Evolutionary conservation across 2,329 filamentous ascomycete genomes (phyloP).

Genomic region (Monosporascus cannonballus): DNA sequence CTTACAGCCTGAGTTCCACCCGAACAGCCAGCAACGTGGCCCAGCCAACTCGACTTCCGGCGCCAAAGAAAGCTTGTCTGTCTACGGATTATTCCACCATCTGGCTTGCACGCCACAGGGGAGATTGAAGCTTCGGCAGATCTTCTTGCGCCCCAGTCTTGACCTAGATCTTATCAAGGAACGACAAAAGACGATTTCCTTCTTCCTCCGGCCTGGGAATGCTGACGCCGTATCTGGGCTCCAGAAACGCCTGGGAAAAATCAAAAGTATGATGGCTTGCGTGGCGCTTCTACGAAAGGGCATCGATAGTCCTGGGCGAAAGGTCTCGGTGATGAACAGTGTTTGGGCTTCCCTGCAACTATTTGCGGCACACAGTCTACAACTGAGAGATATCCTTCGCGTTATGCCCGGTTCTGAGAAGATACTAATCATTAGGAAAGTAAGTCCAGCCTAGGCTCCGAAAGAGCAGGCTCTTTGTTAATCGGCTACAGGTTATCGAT

Average conservation of each 20-base stretch:
- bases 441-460: constrained; percentile 19
- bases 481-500: constrained; percentile 28
- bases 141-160: constrained; percentile 73
- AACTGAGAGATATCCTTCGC: constrained; percentile 58
- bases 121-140: constrained; percentile 63
- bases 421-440: constrained; percentile 49
- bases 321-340: constrained; percentile 52
- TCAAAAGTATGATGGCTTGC: constrained; percentile 69
- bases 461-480: neutral
- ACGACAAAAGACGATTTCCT: constrained; percentile 63
- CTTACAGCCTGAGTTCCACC: constrained; percentile 74
- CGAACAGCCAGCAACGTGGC: constrained; percentile 72
- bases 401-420: constrained; percentile 48
- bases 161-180: constrained; percentile 62
- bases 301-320: constrained; percentile 46
- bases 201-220: constrained; percentile 66
- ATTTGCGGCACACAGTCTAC: constrained; percentile 67
- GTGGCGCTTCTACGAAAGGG: constrained; percentile 73
- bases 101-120: constrained; percentile 76
- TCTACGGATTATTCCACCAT: constrained; percentile 76
- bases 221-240: constrained; percentile 47
- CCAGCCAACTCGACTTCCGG: constrained; percentile 53
- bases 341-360: constrained; percentile 67
- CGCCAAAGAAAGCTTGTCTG: constrained; percentile 73
- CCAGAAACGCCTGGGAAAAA: constrained; percentile 55